Base-by-base conservation (phyloP, 1,284 basidiomycete species). In the Pseudozyma thailandica region DNA sequence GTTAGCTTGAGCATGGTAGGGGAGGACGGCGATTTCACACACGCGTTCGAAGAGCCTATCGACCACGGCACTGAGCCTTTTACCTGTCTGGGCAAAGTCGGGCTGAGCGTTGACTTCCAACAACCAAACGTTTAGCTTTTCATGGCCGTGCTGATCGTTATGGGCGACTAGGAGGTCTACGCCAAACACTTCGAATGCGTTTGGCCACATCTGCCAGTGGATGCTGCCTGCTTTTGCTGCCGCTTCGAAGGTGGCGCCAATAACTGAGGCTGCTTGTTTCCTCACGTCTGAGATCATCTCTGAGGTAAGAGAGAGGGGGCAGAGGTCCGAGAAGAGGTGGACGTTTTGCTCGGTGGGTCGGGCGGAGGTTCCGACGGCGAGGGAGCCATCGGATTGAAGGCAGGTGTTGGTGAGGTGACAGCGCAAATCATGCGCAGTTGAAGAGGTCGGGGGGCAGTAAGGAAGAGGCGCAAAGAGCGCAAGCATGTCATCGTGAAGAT, bases 381-480 rank as follows among this genome's bases (percentile, higher is more conserved):
- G 64, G 13, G 43, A 44, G 16, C 59, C 66, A 25, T 74, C 68
- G 30, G 77, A 61, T 83, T 97, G 95, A n/a, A 97, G 85, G 41
- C 92, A 94, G 0, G 96, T 97, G 80, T 99, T 99, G 35, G 95
- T 98, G 18, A 99, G 86, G 83, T 99, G 96, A 0, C 91, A 88
- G 2, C 86, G 78, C 6, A 98, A 86, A 80, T 93, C 89, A 16
- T 27, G 77, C 71, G 18, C 75, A 63, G 50, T 57, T 1, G 75
- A 81, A 35, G 75, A 53, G 0, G 60, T 68, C 1, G 60, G 66
- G 1, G 57, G 48, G 12, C 38, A 27, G 42, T 82, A 82, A 1
- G 72, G 46, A 8, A 66, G 20, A 0, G 77, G 72, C 12, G 81
- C 90, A 82, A 97, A 96, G 1, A 98, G 85, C 6, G 93, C 92